These are phyloP conservation scores for Trichoderma sp. DNA, from an alignment of 2,329 filamentous ascomycete species.

Conservation along the genomic window DNA sequence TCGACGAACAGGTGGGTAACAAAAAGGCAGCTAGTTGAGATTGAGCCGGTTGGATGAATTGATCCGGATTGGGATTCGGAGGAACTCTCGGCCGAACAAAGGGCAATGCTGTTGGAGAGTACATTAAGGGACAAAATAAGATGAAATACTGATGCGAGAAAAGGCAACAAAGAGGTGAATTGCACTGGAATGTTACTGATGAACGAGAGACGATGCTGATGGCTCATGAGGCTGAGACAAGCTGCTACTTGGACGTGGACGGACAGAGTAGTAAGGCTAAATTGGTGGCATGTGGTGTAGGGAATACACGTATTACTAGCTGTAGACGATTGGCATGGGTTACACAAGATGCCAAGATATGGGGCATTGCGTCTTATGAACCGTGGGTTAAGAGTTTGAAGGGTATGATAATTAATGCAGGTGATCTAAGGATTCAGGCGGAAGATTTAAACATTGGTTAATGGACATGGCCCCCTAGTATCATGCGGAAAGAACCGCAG, in stretches of 20 bases:
- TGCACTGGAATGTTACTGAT: not conserved
- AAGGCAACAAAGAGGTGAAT: not conserved
- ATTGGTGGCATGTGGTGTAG: not conserved
- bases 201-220: not conserved
- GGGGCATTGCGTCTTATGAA: not conserved
- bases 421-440: not conserved
- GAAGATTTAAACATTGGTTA: not conserved
- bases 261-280: not conserved
- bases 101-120: not conserved
- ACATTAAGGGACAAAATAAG: no score
- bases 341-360: not conserved
- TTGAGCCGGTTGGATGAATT: conserved; percentile 14
- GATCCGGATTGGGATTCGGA: conserved; percentile 15
- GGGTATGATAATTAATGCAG: not conserved
- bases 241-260: not conserved
- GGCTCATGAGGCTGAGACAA: not conserved
- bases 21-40: not conserved
- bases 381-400: not conserved
- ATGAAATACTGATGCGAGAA: not conserved
- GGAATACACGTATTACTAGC: not conserved
- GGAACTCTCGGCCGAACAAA: conserved; percentile 2
- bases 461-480: not conserved
- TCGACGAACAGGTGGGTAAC: not conserved
- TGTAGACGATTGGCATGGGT: not conserved
- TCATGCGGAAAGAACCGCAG: not conserved